Percentiles rank a stretch among this genome's conserved stretches.
phyloP scores from a whole-genome alignment of 78 protist species.

The Tieghemostelium lacteum region DNA sequence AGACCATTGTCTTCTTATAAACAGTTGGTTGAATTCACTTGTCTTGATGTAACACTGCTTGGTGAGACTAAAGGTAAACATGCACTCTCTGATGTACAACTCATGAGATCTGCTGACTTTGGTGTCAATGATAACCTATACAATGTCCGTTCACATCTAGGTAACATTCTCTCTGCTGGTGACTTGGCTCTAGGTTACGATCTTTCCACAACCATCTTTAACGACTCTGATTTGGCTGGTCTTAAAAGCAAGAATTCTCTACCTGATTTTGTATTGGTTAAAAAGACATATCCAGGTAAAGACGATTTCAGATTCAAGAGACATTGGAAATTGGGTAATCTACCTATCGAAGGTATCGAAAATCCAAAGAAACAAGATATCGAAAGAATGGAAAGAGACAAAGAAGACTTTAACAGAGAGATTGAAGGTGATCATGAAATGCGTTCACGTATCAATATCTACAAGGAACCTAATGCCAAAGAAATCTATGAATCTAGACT shows the following conservation, averaged over 20 bases:
- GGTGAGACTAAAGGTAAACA: conserved; percentile 77
- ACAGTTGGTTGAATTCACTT: conserved; percentile 85
- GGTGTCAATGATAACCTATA: conserved; percentile 83
- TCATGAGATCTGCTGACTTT: conserved; percentile 84
- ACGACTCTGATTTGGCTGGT: conserved; percentile 67
- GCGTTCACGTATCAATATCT: conserved; percentile 78
- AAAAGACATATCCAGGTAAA: conserved; percentile 86
- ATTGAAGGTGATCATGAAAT: conserved; percentile 91
- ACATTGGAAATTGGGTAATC: conserved; percentile 22
- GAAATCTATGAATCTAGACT: conserved; percentile 12
- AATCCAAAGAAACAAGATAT: conserved; percentile 35
- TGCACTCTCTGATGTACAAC: conserved; percentile 84
- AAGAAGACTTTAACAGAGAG: conserved; percentile 88
- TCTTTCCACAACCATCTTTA: conserved; percentile 64
- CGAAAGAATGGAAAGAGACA: conserved; percentile 57
- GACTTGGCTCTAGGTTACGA: conserved; percentile 92
- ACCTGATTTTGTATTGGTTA: conserved; percentile 92
- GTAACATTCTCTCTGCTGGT: conserved; percentile 90
- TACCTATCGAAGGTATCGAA: conserved; percentile 12
- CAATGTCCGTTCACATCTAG: conserved; percentile 90
- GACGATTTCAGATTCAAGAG: conserved; percentile 54
- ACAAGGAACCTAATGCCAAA: conserved; percentile 43
- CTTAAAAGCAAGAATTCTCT: conserved; percentile 17
- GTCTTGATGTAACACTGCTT: conserved; percentile 88
- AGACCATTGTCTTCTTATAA: conserved; percentile 53